A percentile compares a stretch with the other conserved stretches of the same genome.
Conservation (phyloP, 441 rosid species). For the Eutrema salsugineum region DNA sequence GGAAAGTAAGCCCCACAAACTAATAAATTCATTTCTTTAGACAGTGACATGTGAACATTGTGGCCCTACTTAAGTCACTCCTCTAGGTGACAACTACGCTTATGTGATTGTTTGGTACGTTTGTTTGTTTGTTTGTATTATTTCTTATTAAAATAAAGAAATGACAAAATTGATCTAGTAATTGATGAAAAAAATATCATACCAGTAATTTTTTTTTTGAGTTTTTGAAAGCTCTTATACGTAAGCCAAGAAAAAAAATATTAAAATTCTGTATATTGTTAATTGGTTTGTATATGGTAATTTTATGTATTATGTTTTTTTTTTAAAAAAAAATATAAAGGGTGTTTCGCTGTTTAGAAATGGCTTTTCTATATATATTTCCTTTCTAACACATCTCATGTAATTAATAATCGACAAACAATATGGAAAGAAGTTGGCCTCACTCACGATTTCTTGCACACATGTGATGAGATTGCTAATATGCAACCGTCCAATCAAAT, state of each 20-base stretch:
- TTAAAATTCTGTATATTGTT: neutral
- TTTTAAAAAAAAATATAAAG: neutral
- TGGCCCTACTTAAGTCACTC: conserved; percentile 27
- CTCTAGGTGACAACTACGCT: conserved; percentile 26
- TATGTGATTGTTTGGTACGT: conserved; percentile 3
- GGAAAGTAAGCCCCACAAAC: conserved; percentile 1
- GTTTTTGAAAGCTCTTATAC: neutral
- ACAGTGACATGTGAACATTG: conserved; percentile 31
- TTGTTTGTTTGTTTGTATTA: neutral
- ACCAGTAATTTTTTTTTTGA: neutral
- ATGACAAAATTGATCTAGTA: neutral
- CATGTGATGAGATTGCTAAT: neutral
- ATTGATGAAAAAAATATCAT: neutral
- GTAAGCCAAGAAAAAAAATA: neutral
- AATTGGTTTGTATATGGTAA: neutral
- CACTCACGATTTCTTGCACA: neutral
- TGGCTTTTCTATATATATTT: neutral
- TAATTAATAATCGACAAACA: neutral
- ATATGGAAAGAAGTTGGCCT: neutral
- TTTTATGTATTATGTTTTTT: neutral
- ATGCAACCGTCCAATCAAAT: neutral
- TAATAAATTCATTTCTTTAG: neutral
- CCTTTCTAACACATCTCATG: neutral
- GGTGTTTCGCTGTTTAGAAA: neutral
- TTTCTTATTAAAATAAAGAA: neutral